phyloP scores from a whole-genome alignment of 208 protist genomes.

The Trichomonas gallinae region DNA sequence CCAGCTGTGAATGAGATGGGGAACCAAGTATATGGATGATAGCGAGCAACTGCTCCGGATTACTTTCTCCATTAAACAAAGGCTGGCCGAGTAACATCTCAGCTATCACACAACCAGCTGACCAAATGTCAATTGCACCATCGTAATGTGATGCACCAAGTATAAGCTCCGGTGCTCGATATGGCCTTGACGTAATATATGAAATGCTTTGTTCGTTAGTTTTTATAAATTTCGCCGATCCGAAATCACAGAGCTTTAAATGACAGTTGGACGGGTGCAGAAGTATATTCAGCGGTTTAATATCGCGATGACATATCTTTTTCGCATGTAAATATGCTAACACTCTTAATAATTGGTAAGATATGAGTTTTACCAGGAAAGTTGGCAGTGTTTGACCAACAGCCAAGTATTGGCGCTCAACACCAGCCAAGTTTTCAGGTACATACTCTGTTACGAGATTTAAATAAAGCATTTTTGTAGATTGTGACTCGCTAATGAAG shows the following conservation, averaged over 20 bases:
- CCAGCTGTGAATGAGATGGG: slow-evolving; percentile 65
- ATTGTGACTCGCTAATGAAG: neutral
- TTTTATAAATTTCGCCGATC: slow-evolving; percentile 39
- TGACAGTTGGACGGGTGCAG: neutral
- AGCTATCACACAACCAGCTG: slow-evolving; percentile 84
- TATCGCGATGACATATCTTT: neutral
- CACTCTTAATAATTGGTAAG: neutral
- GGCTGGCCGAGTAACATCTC: slow-evolving; percentile 89
- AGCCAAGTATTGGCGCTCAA: slow-evolving; percentile 67
- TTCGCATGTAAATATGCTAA: neutral
- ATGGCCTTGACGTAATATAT: slow-evolving; percentile 81
- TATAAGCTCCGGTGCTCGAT: slow-evolving; percentile 76
- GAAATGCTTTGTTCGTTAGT: slow-evolving; percentile 67
- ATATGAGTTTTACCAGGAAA: slow-evolving; percentile 34
- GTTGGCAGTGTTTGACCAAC: slow-evolving; percentile 42
- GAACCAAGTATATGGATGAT: slow-evolving; percentile 71
- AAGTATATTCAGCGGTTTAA: neutral
- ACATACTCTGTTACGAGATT: slow-evolving; percentile 96
- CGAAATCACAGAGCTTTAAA: slow-evolving; percentile 20
- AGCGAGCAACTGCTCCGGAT: slow-evolving; percentile 73
- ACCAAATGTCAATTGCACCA: slow-evolving; percentile 35
- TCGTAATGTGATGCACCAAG: slow-evolving; percentile 46
- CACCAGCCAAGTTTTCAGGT: slow-evolving; percentile 74
- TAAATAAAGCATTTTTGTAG: slow-evolving; percentile 72
- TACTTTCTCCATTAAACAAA: slow-evolving; percentile 71